Conservation (phyloP, 1,139 yeast genomes). For the Arxiozyma bovina region DNA sequence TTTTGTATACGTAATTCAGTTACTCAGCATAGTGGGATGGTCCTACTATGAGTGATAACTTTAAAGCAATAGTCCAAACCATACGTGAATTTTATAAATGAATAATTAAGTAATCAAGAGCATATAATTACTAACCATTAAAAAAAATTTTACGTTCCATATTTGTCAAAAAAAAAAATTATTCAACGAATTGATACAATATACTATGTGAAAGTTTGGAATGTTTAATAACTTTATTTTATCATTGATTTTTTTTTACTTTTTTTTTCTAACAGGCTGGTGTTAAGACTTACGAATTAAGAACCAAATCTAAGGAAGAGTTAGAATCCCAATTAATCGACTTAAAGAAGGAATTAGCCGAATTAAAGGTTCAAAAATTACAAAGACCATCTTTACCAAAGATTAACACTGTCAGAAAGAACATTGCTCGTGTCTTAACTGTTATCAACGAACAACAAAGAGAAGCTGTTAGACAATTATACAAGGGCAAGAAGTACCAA, state of each 20-base stretch:
- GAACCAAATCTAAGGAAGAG: conserved; percentile 96
- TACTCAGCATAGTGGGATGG: neutral
- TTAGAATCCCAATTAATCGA: conserved; percentile 92
- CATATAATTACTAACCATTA: neutral
- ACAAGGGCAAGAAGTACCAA: conserved; percentile 93
- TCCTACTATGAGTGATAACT: too few relatives aligned
- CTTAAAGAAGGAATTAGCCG: conserved; percentile 94
- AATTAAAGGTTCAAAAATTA: conserved; percentile 94
- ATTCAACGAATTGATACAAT: neutral
- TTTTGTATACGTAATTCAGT: too few relatives aligned
- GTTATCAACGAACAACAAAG: conserved; percentile 96
- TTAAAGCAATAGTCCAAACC: neutral
- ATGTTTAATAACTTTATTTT: neutral
- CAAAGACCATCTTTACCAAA: conserved; percentile 89
- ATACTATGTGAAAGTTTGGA: neutral
- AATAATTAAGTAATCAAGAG: neutral
- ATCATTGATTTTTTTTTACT: neutral
- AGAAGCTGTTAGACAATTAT: conserved; percentile 90
- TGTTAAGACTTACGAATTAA: conserved; percentile 91
- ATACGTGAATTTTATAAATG: neutral
- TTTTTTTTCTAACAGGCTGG: conserved; percentile 47
- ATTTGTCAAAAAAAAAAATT: too few relatives aligned
- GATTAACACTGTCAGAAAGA: conserved; percentile 95
- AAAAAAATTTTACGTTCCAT: neutral
- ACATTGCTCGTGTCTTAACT: conserved; percentile 97